Conservation (phyloP, 1,284 basidiomycete species). For the Cryptococcus sp. region DNA sequence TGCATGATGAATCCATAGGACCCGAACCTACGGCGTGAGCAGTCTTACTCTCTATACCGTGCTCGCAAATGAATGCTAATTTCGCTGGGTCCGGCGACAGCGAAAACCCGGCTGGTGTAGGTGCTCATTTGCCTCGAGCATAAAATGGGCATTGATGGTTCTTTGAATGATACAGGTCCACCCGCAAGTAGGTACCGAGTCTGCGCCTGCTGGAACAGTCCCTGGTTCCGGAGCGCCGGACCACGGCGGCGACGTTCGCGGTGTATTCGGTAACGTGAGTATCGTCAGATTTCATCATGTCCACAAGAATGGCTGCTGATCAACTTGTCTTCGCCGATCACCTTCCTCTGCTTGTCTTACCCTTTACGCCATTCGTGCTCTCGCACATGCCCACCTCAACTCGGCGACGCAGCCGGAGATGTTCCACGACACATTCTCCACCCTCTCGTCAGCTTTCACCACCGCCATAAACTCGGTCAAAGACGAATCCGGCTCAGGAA, state of each 20-base stretch:
- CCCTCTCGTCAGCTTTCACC: constrained; percentile 39
- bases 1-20: constrained; percentile 34
- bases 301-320: too few species aligned
- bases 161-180: constrained; percentile 24
- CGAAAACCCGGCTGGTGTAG: constrained; percentile 41
- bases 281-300: neutral
- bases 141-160: too few species aligned
- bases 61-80: neutral
- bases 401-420: constrained; percentile 30
- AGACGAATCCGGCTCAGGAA: constrained; percentile 35
- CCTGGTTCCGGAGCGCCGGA: constrained; percentile 41
- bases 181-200: constrained; percentile 26
- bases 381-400: neutral
- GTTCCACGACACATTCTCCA: constrained; percentile 40
- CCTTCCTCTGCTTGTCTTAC: neutral
- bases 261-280: constrained; percentile 43
- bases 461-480: constrained; percentile 41
- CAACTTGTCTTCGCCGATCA: neutral
- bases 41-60: neutral
- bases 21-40: constrained; percentile 44
- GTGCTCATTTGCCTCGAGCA: constrained; percentile 11
- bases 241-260: constrained; percentile 33
- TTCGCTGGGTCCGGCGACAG: constrained; percentile 6
- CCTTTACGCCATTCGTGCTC: neutral
- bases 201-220: constrained; percentile 32